Base-by-base conservation (phyloP, 257 asterid genomes). In the Fraxinus pennsylvanica region DNA sequence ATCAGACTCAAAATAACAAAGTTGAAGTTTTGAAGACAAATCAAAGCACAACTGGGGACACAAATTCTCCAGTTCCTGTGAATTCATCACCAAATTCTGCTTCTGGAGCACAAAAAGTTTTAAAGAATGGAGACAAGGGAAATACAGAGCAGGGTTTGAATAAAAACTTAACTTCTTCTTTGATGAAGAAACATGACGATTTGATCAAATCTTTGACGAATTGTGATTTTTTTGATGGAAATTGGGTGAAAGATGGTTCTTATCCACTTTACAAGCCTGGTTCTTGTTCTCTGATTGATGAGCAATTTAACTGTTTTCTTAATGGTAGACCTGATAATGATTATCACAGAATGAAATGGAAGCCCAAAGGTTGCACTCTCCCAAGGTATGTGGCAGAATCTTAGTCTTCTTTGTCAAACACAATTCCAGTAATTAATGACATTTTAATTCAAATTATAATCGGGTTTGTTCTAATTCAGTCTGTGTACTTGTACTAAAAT, bases 261-360 rank as follows among this genome's bases (percentile, higher is more conserved):
- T 95, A 95, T 32, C 98, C 96, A 6, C 75, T 96, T 76, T 96
- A 95, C 82, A 81, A 88, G 68, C 97, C 98, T 8, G 95, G 93
- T 85, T 96, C 99, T 65, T 96, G 99, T 81, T 86, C 97, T 59
- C 81, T 96, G 74, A 90, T 96, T 25, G 99, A 96, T 80, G 97
- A 96, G 72, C 99, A 96, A 76, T 93, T 93, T 81, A 91, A 91
- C 80, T 96, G 99, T 78, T 88, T 90, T 76, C 59, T 82, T 57
- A 95, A 95, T 73, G 97, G 97, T 9, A 89, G 99, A 78, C 96
- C 91, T 75, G 99, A 95, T 80, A 76, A 38, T 71, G 88, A 80
- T 74, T 92, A 90, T 78, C 81, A 85, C 36, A 85, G 89, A 67
- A 81, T 86, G 29, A 92, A 84, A 80, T 96, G 99, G 99, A 91